Evolutionary conservation across 352 stramenopile genomes (phyloP), one percentile per base, ranked within the genome.

Genomic region (Plasmopara muralis): DNA sequence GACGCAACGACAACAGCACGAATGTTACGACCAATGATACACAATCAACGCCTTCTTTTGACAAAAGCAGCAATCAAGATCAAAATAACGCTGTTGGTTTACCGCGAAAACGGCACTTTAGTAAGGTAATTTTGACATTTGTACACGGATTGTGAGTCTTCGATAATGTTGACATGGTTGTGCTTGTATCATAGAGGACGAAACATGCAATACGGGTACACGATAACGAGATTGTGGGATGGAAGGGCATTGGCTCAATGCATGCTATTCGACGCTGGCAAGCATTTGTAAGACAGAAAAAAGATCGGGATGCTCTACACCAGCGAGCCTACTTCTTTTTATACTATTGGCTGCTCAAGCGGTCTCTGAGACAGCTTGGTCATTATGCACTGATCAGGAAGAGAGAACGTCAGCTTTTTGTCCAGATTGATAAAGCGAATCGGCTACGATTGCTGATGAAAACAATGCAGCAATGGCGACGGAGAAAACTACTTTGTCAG

Each of bases 301-400:
- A 62, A 15, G 40, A 66, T 25, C 42, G 35, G 9, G 18, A 37
- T 10, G 16, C 46, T 1, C 37, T 62, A 13, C 42, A 56, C 12
- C 63, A 66, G 13, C 63, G 55, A 10, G 54, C 63, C 9, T 65
- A 66, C 15, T 71, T 68, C 31, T 68, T 71, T 29, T 55, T 71
- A 13, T 71, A 71, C 14, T 71, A 68, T 13, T 66, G 55, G 41
- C 29, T 71, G 14, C 42, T 68, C 9, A 71, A 71, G 34, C 35
- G 47, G 1, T 68, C 63, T 1, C 28, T 71, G 16, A 50, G 12
- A 9, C 46, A 46, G 20, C 54, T 71, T 16, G 15, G 42, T 16
- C 47, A 37, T 38, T 42, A 68, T 50, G 16, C 50, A 2, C 16
- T 49, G 6, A 5, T 60, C 20, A 62, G 62, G 28, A 56, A 50